These are phyloP conservation scores for Ceratobasidium sp. DNA, from an alignment of 1,284 basidiomycete species.

Conservation along the genomic window DNA sequence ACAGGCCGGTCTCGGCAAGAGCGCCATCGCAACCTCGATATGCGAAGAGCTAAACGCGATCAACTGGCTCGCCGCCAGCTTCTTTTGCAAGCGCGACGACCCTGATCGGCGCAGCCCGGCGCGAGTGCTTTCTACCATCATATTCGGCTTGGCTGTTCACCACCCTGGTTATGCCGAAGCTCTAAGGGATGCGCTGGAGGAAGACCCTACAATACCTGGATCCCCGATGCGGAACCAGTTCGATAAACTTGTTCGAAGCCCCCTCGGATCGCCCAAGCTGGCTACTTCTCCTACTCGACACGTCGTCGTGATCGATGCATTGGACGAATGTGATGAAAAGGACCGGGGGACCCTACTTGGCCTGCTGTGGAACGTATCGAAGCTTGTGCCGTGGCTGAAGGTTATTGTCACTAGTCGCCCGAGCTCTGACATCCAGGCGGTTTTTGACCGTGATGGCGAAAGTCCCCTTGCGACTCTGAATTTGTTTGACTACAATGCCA, in stretches of 20 bases:
- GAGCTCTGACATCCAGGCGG: conserved; percentile 7
- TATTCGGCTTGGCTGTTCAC: neutral
- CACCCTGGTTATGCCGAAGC: neutral
- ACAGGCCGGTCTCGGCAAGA: conserved; percentile 42
- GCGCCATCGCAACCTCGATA: conserved; percentile 33
- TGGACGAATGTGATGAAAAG: conserved; percentile 41
- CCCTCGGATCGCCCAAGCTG: conserved; percentile 10
- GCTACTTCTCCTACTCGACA: neutral
- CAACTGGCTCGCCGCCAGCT: conserved; percentile 53
- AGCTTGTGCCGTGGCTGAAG: conserved; percentile 10
- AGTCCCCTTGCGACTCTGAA: neutral
- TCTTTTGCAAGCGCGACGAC: conserved; percentile 55
- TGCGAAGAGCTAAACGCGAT: neutral
- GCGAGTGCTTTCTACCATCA: conserved; percentile 30
- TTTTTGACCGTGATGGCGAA: no score
- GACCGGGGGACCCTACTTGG: neutral
- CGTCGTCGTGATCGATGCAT: conserved; percentile 44
- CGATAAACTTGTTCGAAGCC: conserved; percentile 1
- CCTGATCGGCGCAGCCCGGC: conserved; percentile 19
- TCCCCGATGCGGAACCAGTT: neutral
- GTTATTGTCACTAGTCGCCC: conserved; percentile 46
- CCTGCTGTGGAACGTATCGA: neutral
- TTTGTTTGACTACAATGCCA: neutral
- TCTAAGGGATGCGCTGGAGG: neutral
- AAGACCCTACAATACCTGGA: neutral